Evolutionary conservation across 106 monocot species (phyloP).

Genomic region (Platanthera zijinensis): DNA sequence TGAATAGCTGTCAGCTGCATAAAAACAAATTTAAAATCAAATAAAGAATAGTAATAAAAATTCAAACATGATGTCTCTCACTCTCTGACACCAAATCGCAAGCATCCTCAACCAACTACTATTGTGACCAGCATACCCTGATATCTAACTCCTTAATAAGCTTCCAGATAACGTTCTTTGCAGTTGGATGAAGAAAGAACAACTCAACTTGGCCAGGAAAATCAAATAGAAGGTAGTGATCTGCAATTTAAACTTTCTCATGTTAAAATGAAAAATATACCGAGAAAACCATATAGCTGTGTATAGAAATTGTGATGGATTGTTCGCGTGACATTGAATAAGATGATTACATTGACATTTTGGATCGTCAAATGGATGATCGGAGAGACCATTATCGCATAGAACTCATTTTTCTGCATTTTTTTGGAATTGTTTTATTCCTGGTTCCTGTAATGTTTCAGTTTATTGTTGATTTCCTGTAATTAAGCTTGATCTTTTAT

Average conservation of each 20-base stretch:
- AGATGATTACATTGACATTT: too few relatives aligned
- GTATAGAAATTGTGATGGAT: background rate
- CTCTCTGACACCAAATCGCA: background rate
- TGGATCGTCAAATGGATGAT: too few relatives aligned
- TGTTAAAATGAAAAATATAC: background rate
- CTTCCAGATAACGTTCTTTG: conserved; percentile 66
- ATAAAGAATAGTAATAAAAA: background rate
- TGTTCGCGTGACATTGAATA: too few relatives aligned
- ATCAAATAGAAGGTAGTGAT: conserved; percentile 96
- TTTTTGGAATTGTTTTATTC: too few relatives aligned
- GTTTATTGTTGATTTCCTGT: too few relatives aligned
- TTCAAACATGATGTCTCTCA: background rate
- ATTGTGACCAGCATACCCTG: conserved; percentile 31
- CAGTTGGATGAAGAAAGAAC: conserved; percentile 96
- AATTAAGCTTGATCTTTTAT: too few relatives aligned
- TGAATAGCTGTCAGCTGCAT: conserved; percentile 82
- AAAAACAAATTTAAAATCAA: conserved; percentile 8
- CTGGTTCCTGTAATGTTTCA: too few relatives aligned
- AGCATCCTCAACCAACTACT: background rate
- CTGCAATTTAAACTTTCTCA: conserved; percentile 27
- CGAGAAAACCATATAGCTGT: background rate
- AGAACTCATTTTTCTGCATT: too few relatives aligned
- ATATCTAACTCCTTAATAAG: conserved; percentile 72
- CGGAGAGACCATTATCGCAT: too few relatives aligned
- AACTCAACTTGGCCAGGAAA: conserved; percentile 99